These are phyloP conservation scores for Isoetes engelmannii DNA, from an alignment of 83 land plant genomes.

Conservation along the genomic window DNA sequence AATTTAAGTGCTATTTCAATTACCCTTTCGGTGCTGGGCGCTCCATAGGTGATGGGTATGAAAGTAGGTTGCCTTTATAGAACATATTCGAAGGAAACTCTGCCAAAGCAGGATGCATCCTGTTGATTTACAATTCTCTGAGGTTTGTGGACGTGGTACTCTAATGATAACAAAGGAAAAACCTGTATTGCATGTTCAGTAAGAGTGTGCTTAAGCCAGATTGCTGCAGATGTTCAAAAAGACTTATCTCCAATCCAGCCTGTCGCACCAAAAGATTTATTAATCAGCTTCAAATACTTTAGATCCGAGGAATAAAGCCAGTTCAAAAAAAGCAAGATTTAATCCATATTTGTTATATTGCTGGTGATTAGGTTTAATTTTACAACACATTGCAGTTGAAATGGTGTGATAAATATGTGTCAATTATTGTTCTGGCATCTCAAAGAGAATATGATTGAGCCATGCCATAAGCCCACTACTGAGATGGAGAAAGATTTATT, in stretches of 20 bases:
- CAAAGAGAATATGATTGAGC: no score
- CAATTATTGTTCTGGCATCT: no score
- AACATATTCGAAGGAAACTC: slow-evolving; percentile 33
- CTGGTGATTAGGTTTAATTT: no score
- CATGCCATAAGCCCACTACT: no score
- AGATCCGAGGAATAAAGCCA: no score
- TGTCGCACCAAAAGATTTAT: slow-evolving; percentile 1
- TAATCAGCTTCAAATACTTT: no score
- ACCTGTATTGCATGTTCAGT: slow-evolving; percentile 41
- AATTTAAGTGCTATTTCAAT: neutral
- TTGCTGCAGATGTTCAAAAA: slow-evolving; percentile 34
- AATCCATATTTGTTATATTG: no score
- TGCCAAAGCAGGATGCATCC: slow-evolving; percentile 41
- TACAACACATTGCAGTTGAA: no score
- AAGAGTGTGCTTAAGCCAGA: slow-evolving; percentile 30
- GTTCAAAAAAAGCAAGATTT: no score
- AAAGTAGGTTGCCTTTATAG: slow-evolving; percentile 23
- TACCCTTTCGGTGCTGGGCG: slow-evolving; percentile 34
- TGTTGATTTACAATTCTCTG: slow-evolving; percentile 10
- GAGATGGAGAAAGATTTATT: no score
- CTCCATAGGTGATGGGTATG: slow-evolving; percentile 29
- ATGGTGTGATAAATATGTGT: no score
- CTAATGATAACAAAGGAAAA: neutral
- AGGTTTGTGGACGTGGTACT: neutral
- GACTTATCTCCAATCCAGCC: slow-evolving; percentile 31